Percentiles rank a stretch among this genome's conserved stretches.
These are phyloP conservation scores for Ulmus americana DNA, from an alignment of 331 rosid species.

Conservation along the genomic window DNA sequence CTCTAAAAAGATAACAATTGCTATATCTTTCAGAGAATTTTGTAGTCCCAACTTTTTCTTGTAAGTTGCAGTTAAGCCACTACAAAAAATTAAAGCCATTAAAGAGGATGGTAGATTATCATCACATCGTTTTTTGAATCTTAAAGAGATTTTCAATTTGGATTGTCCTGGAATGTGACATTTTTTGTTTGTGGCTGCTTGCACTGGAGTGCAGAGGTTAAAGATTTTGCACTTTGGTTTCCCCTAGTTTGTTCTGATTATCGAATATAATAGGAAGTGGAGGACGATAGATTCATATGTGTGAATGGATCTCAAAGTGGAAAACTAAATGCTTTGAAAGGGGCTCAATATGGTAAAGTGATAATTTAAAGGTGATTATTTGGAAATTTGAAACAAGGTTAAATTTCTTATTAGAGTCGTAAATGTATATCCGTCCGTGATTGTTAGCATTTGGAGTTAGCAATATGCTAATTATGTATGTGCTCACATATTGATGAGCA, in stretches of 20 bases:
- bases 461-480: too few relatives aligned
- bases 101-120: not conserved
- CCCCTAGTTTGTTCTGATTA: not conserved
- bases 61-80: constrained; percentile 1
- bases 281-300: not conserved
- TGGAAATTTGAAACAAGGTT: not conserved
- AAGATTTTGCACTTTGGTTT: not conserved
- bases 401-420: not conserved
- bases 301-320: not conserved
- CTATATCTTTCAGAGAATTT: too few relatives aligned
- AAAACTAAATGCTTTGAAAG: not conserved
- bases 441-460: too few relatives aligned
- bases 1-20: too few relatives aligned
- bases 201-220: not conserved
- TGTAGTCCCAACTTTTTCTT: not conserved
- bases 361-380: not conserved
- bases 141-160: not conserved
- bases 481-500: not conserved
- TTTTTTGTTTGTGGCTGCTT: not conserved
- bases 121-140: not conserved
- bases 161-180: not conserved
- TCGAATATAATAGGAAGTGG: not conserved
- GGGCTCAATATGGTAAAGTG: not conserved
- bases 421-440: not conserved
- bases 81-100: not conserved